Base-by-base conservation (phyloP, 202 grass and related monocot species). In the Dendrocalamus latiflorus region DNA sequence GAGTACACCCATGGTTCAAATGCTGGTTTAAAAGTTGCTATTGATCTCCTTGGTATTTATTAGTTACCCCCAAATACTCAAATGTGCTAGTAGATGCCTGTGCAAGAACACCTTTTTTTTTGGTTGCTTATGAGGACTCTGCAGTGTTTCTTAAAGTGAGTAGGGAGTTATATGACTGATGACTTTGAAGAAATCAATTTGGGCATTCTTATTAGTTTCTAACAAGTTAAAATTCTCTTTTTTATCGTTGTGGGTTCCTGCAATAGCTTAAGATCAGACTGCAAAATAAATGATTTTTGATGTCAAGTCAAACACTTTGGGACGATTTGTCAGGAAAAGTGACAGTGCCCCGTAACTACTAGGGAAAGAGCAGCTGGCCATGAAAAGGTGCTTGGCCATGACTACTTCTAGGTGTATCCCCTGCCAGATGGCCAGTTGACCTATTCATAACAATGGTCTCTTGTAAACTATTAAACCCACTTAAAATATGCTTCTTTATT, bases 1-100 rank as follows among this genome's bases (percentile, higher is more conserved):
- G 96, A 98, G 82, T 87, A 90, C 65, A 83, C 69, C 3, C 96
- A 98, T 82, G 93, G 96, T 60, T 90, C 96, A 86, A 98, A 98
- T 87, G 89, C 91, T 85, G 96, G 96, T 43, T 83, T 98, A 74
- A 95, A 98, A 68, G 93, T 95, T 83, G 91, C 96, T 68, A 95
- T 98, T 56, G 93, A 98, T 88, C 91, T 98, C 39, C 92, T 89
- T 36, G 93, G 96, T 98, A 93, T 67, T 80, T 9, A 79, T 75
- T 51, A 13, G 61, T 74, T 77, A 36, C 77, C 2, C 41, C 88
- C 63, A 75, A 16, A 43, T 80, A 2, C 54, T 86, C 57, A 71
- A 12, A 12, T 82, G 25, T 44, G 18, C 12, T 70, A 20, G 6
- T 67, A 30, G 51, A 61, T 70, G 14, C 3, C 22, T 66, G 6